phyloP scores from a whole-genome alignment of 768 basidiomycete species.

The Filobasidium wieringae region DNA sequence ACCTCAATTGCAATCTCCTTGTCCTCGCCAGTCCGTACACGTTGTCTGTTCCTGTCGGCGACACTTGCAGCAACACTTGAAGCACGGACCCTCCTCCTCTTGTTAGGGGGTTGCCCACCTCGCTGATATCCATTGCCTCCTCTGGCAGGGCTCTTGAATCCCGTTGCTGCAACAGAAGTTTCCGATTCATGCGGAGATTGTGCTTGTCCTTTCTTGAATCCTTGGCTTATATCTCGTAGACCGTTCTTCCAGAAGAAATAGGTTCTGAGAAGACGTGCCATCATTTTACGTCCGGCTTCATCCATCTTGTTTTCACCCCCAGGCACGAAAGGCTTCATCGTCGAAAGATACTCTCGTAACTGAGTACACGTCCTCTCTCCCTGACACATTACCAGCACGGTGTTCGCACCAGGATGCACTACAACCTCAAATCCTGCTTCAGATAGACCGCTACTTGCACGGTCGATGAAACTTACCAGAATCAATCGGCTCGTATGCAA shows the following conservation, averaged over 20 bases:
- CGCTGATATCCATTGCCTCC: conserved; percentile 45
- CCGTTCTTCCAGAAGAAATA: conserved; percentile 74
- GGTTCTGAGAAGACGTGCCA: conserved; percentile 57
- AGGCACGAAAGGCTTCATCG: conserved; percentile 40
- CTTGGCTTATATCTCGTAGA: conserved; percentile 27
- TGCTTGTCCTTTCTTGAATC: conserved; percentile 14
- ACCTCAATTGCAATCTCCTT: conserved; percentile 32
- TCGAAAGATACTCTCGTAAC: conserved; percentile 66
- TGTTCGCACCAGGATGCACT: conserved; percentile 52
- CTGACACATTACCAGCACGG: conserved; percentile 75
- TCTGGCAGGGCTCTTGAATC: conserved; percentile 3
- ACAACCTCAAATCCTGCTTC: neutral
- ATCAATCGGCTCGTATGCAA: conserved; percentile 44
- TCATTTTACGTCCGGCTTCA: conserved; percentile 55
- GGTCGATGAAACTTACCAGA: conserved; percentile 3
- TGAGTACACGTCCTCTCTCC: conserved; percentile 63
- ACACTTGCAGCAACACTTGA: conserved; percentile 44
- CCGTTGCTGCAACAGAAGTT: neutral
- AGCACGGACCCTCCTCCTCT: conserved; percentile 63
- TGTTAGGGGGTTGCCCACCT: conserved; percentile 47
- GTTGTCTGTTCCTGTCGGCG: conserved; percentile 2
- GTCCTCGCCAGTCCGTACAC: conserved; percentile 1
- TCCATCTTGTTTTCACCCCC: conserved; percentile 17
- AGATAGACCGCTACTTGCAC: neutral
- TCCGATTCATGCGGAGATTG: neutral